Base-by-base conservation (phyloP, 306 rosid species). In the Glycine tomentella region DNA sequence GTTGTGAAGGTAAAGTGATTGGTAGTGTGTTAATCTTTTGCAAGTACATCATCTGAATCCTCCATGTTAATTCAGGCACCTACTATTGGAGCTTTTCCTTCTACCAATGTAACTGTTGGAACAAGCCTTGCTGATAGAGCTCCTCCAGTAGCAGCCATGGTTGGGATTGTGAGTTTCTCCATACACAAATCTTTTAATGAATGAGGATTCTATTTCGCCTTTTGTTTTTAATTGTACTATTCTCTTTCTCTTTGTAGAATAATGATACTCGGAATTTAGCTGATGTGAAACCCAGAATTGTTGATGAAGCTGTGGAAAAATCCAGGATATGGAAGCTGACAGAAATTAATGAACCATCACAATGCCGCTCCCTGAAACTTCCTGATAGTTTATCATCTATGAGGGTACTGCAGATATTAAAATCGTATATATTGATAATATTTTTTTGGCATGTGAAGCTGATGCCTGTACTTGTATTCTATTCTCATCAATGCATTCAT, bases 261-360 rank as follows among this genome's bases (percentile, higher is more conserved):
- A 95, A 81, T 61, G 99, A 93, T 68, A 65, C 83, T 82, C 92
- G 95, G 85, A 87, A 89, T 89, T 78, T 92, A 90, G 93, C 79
- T 78, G 98, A 96, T 59, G 86, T 93, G 86, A 96, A 96, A 83
- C 98, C 98, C 70, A 88, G 97, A 90, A 91, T 93, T 81, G 90
- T 79, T 12, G 98, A 96, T 80, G 98, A 93, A 86, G 79, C 91
- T 17, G 81, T 76, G 17, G 99, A 92, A 7, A 96, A 96, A 89
- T 92, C 97, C 76, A 93, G 92, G 90, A 88, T 89, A 59, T 92
- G 98, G 97, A 96, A 96, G 87, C 84, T 78, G 82, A 90, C 97
- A 12, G 99, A 96, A 84, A 90, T 96, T 77, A 87, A 83, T 67
- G 99, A 96, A 83, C 74, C 76, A 33, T 84, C 97, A 73, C 97